Evolutionary conservation across 2,329 filamentous ascomycete species (phyloP).

Genomic region (Pezizomycotina sp.): DNA sequence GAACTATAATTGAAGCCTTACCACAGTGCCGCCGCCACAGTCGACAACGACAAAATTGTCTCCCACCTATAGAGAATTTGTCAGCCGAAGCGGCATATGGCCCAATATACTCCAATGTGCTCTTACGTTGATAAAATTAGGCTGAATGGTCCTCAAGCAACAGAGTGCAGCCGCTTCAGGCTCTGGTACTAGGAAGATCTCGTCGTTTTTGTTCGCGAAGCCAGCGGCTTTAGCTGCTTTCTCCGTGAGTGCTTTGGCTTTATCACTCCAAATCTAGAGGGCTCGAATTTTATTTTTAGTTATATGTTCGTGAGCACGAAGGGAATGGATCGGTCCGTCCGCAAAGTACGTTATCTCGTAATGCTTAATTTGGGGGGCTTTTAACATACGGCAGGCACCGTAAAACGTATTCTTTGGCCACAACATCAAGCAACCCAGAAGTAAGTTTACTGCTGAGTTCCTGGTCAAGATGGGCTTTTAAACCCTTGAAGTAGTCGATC

Average conservation of each 20-base stretch:
- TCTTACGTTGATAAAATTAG: constrained; percentile 37
- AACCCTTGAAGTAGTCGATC: too few relatives aligned
- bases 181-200: constrained; percentile 22
- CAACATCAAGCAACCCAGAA: too few relatives aligned
- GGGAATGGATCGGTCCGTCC: constrained; percentile 2
- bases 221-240: constrained; percentile 62
- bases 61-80: constrained; percentile 43
- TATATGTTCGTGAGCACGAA: constrained; percentile 24
- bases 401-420: too few relatives aligned
- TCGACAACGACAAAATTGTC: constrained; percentile 44
- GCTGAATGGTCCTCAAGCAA: constrained; percentile 21
- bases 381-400: too few relatives aligned
- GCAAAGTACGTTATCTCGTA: too few relatives aligned
- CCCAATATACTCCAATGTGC: too few relatives aligned
- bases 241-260: constrained; percentile 68
- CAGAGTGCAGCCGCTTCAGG: constrained; percentile 25
- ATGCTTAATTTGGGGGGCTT: too few relatives aligned
- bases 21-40: constrained; percentile 44
- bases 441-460: too few relatives aligned
- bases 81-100: too few relatives aligned
- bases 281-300: background rate
- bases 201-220: constrained; percentile 40
- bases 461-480: too few relatives aligned
- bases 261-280: constrained; percentile 54
- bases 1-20: constrained; percentile 28